Evolutionary conservation across 805 yeast genomes (phyloP), one percentile per base, ranked within the genome.

Genomic region (Candida oleophila): DNA sequence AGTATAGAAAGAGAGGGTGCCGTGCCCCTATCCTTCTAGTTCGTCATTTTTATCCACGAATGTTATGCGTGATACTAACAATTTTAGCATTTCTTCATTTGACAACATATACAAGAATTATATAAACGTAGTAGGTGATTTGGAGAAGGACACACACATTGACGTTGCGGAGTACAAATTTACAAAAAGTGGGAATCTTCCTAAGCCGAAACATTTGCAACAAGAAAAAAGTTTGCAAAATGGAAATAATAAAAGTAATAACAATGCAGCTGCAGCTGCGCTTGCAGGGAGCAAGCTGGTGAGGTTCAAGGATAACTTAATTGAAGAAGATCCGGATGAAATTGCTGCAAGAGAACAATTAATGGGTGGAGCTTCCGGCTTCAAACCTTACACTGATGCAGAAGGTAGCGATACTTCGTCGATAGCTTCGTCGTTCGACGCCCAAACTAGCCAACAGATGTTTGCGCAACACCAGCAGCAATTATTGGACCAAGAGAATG

Each of bases 401-500:
- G 61, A 57, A 18, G 32, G 34, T 14, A 48, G 41, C 14, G 39
- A 36, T 15, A 40, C 52, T 5, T 41, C 36, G 9, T 45, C 56
- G 1, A 59, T 53, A 33, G 42, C 51, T 0, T 54, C 54, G 42
- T 61, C 68, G 4, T 53, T 63, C 19, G 68, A 61, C 47, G 33
- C 42, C 4, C 54, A 54, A 21, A 54, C 65, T 30, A 70, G 70
- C 52, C 74, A 65, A 36, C 74, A 68, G 49, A 43, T 73, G 41
- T 73, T 68, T 59, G 74, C 75, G 7, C 65, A 59, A 48, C 76
- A 72, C 50, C 75, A 71, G 48, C 77, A 73, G 52, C 65, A 61
- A 39, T 41, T 73, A 15, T 49, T 71, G 35, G 61, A 59, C 36
- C 77, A 73, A 52, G 76, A 73, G 52, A 55, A 63, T 22, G 59